These are phyloP conservation scores for Tulasnella calospora DNA, from an alignment of 768 basidiomycete species.

Conservation along the genomic window DNA sequence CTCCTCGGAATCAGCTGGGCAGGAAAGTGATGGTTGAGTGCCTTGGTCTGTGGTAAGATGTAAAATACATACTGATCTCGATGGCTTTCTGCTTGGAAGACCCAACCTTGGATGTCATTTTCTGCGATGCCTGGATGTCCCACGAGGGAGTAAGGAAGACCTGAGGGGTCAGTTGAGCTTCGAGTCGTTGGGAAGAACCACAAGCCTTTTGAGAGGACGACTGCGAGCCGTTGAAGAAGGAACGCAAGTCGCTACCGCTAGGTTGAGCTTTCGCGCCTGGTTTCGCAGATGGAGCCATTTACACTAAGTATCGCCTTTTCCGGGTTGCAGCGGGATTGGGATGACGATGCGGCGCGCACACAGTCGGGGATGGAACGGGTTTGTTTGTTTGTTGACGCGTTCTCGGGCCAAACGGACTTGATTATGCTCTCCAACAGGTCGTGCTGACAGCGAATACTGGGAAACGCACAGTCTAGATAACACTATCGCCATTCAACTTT, in stretches of 20 bases:
- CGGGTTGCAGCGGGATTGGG: not conserved
- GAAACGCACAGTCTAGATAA: not conserved
- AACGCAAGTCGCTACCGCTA: not conserved
- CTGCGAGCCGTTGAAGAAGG: conserved; percentile 12
- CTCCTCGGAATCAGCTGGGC: conserved; percentile 1
- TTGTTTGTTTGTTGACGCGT: conserved; percentile 7
- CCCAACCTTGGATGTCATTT: not conserved
- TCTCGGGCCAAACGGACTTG: not conserved
- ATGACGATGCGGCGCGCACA: not conserved
- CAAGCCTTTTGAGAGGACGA: not conserved
- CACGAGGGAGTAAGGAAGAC: not conserved
- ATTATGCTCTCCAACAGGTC: too few relatives aligned
- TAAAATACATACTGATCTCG: not conserved
- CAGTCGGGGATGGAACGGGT: conserved; percentile 4
- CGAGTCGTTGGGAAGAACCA: not conserved
- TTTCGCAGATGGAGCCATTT: conserved; percentile 15
- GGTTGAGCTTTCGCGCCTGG: not conserved
- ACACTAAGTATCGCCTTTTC: not conserved
- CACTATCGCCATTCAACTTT: not conserved
- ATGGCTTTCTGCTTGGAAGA: conserved; percentile 1
- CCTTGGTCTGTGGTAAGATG: not conserved
- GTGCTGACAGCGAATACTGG: too few relatives aligned
- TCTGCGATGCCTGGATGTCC: not conserved
- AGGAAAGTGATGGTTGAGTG: not conserved
- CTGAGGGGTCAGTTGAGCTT: not conserved